Base-by-base conservation (phyloP, 345 rosid species). In the Erodium maritimum region DNA sequence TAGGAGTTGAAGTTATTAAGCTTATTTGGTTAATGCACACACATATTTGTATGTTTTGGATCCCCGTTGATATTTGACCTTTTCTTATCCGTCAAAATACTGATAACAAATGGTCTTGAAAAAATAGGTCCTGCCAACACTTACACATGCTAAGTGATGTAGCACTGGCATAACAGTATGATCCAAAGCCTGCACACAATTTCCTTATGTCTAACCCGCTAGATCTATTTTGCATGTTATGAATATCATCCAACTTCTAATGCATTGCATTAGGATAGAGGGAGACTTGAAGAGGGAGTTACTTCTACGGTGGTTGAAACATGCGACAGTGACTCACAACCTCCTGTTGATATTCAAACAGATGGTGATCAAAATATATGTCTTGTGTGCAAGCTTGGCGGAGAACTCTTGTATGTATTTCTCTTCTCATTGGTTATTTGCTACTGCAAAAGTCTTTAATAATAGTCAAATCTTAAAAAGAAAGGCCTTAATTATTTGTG, bases 181-280 rank as follows among this genome's bases (percentile, higher is more conserved):
- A 14, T 42, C 2, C 14, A 42, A 14, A 12, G 12, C 16, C 12
- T 42, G 1, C 12, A 14, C 12, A 42, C 14, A 42, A 1, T 42
- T 0, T 42, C 8, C 12, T 42, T 42, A 12, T 14, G 1, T 42
- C 0, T 42, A 42, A 7, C 48, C 48, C 3, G 48, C 14, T 42
- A 7, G 48, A 42, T 42, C 3, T 42, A 42, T 42, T 12, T 42
- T 42, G 48, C 17, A 3, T 29, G 34, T 42, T 42, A 42, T 10
- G 3, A 42, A 42, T 42, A 42, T 42, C 12, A 42, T 42, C 48
- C 48, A 50, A 64, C 42, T 66, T 65, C 33, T 75, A 61, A 61
- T 80, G 62, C 61, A 59, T 75, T 77, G 84, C 63, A 77, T 78
- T 75, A 85, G 87, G 89, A 75, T 81, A 77, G 78, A 59, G 72